These are phyloP conservation scores for Juglanconis oblonga DNA, from an alignment of 2,329 filamentous ascomycete species.

Conservation along the genomic window DNA sequence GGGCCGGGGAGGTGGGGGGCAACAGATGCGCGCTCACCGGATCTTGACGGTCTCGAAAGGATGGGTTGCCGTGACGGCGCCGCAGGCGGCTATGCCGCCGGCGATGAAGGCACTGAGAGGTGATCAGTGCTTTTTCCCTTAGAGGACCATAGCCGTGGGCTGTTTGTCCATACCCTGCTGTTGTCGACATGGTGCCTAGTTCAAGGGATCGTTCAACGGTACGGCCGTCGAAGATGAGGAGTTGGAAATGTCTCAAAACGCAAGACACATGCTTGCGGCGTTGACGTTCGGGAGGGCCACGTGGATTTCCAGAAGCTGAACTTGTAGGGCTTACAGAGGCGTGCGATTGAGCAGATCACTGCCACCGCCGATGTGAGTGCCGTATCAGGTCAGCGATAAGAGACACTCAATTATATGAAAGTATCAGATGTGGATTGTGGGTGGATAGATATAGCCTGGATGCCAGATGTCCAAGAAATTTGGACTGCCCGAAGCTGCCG, in stretches of 20 bases:
- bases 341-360: no score
- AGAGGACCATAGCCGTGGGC: not conserved
- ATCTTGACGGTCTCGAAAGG: conserved; percentile 99
- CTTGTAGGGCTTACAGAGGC: no score
- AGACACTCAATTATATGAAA: not conserved
- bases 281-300: no score
- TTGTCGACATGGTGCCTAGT: conserved; percentile 48
- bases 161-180: conserved; percentile 33
- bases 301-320: no score
- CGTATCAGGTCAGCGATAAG: not conserved
- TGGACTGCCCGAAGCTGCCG: not conserved
- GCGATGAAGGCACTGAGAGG: conserved; percentile 77
- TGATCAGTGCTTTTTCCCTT: conserved; percentile 19
- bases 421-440: not conserved
- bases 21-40: conserved; percentile 54
- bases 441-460: not conserved
- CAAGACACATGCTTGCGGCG: no score
- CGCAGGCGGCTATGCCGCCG: conserved; percentile 93
- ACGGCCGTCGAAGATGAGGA: not conserved
- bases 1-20: not conserved
- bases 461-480: not conserved
- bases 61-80: conserved; percentile 95
- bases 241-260: not conserved
- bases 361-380: no score
- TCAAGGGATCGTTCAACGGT: not conserved